Conservation (phyloP, 768 basidiomycete genomes). For the Krasilnikovozyma curviuscula region DNA sequence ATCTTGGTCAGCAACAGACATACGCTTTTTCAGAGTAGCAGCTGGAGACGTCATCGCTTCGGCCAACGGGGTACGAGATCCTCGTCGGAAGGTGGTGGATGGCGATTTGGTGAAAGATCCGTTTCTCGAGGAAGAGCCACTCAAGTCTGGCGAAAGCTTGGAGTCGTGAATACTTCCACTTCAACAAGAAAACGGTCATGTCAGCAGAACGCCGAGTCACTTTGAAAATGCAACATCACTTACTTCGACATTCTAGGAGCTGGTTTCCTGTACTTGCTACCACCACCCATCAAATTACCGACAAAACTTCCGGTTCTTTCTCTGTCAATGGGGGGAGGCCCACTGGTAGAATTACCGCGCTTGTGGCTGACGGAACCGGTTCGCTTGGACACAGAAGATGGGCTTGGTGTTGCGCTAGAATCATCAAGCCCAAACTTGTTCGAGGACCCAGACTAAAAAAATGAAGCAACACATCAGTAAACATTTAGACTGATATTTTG, state of each 20-base stretch:
- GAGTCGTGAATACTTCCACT: not conserved
- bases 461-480: no score
- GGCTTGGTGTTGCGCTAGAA: no score
- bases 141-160: not conserved
- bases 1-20: constrained; percentile 8
- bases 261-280: constrained; percentile 5
- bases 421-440: no score
- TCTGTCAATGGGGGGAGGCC: constrained; percentile 22
- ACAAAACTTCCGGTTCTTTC: constrained; percentile 55
- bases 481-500: no score
- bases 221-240: not conserved
- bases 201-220: not conserved
- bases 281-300: constrained; percentile 17
- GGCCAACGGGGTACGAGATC: no score
- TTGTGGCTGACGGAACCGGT: constrained; percentile 19
- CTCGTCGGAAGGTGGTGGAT: constrained; percentile 5
- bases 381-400: not conserved
- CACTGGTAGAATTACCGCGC: constrained; percentile 22
- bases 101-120: constrained; percentile 4
- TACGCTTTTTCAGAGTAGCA: constrained; percentile 6
- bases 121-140: not conserved
- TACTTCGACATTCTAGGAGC: constrained; percentile 7
- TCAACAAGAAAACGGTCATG: not conserved
- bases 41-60: not conserved
- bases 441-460: no score